Conservation (phyloP, 176 grass and related monocot genomes). For the Themeda triandra region DNA sequence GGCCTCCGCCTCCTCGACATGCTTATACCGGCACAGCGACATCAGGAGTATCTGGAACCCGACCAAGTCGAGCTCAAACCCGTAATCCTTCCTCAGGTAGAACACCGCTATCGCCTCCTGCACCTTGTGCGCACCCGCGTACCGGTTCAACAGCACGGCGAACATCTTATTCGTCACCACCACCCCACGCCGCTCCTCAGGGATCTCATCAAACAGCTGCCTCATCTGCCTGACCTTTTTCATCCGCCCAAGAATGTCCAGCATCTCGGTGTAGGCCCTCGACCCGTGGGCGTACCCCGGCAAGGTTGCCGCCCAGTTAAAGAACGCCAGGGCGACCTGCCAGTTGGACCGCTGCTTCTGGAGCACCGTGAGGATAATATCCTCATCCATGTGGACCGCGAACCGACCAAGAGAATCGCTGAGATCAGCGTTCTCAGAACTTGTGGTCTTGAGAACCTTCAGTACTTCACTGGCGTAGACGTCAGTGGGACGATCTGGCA, state of each 20-base stretch:
- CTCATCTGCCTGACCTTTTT: constrained; percentile 64
- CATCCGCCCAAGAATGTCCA: constrained; percentile 80
- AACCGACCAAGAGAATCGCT: constrained; percentile 27
- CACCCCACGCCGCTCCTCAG: not conserved
- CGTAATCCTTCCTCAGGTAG: constrained; percentile 59
- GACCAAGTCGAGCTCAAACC: constrained; percentile 59
- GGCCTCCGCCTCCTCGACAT: constrained; percentile 72
- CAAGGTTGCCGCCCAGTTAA: constrained; percentile 41
- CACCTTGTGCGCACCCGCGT: constrained; percentile 60
- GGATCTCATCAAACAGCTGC: constrained; percentile 58
- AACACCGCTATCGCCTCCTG: constrained; percentile 64
- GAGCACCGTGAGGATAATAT: constrained; percentile 47
- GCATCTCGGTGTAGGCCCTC: constrained; percentile 48
- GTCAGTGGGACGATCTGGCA: not conserved
- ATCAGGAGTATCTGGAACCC: constrained; percentile 69
- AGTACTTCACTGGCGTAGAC: constrained; percentile 1
- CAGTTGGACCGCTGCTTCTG: constrained; percentile 62
- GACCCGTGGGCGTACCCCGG: constrained; percentile 38
- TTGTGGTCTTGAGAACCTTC: constrained; percentile 39
- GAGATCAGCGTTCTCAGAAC: not conserved
- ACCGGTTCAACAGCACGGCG: constrained; percentile 57
- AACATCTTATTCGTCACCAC: constrained; percentile 62
- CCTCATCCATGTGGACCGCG: constrained; percentile 29
- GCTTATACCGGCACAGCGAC: constrained; percentile 69
- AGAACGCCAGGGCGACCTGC: constrained; percentile 48